Base-by-base conservation (phyloP, 495 filamentous ascomycete genomes). In the Aspergillus ostianus region DNA sequence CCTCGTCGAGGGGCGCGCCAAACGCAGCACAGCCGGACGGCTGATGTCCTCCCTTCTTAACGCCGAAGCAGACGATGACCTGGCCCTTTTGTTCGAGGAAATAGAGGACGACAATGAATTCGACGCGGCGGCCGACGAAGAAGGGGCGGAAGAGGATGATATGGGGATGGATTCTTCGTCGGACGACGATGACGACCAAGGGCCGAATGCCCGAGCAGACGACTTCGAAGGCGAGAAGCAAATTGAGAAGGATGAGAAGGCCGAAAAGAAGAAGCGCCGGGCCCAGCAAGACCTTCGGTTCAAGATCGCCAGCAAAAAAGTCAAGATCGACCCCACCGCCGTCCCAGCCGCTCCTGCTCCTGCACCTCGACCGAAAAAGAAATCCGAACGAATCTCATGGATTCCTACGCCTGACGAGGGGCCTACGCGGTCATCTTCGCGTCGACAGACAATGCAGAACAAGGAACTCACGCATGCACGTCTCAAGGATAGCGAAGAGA, bases 361-460 rank as follows among this genome's bases (percentile, higher is more conserved):
- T 27, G 72, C 81, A 17, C 80, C 88, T 19, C 83, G 89, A 58
- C 88, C 87, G 4, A 93, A 91, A 79, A 98, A 97, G 80, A 97
- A 96, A 74, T 92, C 90, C 4, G 94, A 97, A 74, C 85, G 92
- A 47, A 80, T 87, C 45, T 96, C 91, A 58, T 97, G 92, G 91
- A 80, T 97, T 29, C 92, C 90, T 7, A 86, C 88, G 1, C 70
- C 79, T 9, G 89, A 90, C 57, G 92, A 96, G 66, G 84, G 87
- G 59, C 91, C 92, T 3, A 88, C 84, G 29, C 86, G 94, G 61
- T 85, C 90, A 23, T 97, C 93, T 0, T 88, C 88, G 18, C 89
- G 94, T 61, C 83, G 83, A 57, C 87, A 92, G 55, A 95, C 94
- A 4, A 87, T 90, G 73, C 81, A 86, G 57, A 96, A 92, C 67